Evolutionary conservation across 2,329 filamentous ascomycete species (phyloP).

Genomic region (Neonectria hederae): DNA sequence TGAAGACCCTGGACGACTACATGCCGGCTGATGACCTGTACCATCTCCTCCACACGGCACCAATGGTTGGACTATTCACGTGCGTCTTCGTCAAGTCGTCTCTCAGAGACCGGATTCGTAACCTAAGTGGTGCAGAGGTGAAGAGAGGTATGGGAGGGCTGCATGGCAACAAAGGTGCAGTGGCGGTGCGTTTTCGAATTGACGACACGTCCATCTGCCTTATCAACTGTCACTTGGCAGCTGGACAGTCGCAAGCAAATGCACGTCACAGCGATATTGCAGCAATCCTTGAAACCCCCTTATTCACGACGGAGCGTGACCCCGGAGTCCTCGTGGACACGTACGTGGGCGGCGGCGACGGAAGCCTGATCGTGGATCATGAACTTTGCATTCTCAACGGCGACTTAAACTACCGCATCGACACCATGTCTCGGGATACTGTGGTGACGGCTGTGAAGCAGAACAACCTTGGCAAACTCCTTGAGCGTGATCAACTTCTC

Average conservation of each 20-base stretch:
- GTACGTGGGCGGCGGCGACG: slow-evolving; percentile 92
- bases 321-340: slow-evolving; percentile 75
- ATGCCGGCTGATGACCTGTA: slow-evolving; percentile 83
- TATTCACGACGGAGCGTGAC: slow-evolving; percentile 79
- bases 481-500: slow-evolving; percentile 93
- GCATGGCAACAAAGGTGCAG: slow-evolving; percentile 95
- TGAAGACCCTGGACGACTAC: slow-evolving; percentile 82
- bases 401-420: slow-evolving; percentile 97
- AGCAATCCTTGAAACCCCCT: slow-evolving; percentile 82
- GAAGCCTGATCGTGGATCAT: slow-evolving; percentile 93
- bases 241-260: slow-evolving; percentile 89
- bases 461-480: slow-evolving; percentile 83
- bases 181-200: slow-evolving; percentile 89
- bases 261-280: slow-evolving; percentile 93
- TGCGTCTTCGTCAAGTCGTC: slow-evolving; percentile 92
- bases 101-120: slow-evolving; percentile 78
- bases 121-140: slow-evolving; percentile 82
- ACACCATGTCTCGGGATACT: slow-evolving; percentile 93
- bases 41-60: slow-evolving; percentile 83
- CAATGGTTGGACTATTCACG: slow-evolving; percentile 93
- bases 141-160: slow-evolving; percentile 96
- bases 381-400: slow-evolving; percentile 98
- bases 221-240: slow-evolving; percentile 96
- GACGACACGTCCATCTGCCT: slow-evolving; percentile 96
- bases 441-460: slow-evolving; percentile 86